Evolutionary conservation across 129 eudicot genomes (phyloP), one percentile per base, ranked within the genome.

Genomic region (Mikania micrantha): DNA sequence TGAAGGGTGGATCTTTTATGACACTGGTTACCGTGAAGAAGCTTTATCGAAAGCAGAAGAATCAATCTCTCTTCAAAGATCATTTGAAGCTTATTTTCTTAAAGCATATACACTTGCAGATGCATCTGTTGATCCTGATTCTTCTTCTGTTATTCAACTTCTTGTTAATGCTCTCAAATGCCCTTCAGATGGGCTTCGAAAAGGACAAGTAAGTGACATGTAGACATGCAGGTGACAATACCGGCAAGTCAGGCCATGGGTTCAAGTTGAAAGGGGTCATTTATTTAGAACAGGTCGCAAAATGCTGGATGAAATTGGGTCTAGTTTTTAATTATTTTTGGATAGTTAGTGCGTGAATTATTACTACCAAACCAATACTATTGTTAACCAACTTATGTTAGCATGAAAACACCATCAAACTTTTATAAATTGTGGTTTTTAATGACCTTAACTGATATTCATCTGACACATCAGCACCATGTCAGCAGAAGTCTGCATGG

Each of bases 131-230:
- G 86, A 83, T 78, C 69, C 81, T 42, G 89, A 82, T 50, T 75
- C 94, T 36, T 78, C 87, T 64, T 69, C 83, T 71, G 94, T 87
- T 34, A 81, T 87, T 65, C 81, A 87, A 74, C 94, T 87, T 44
- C 70, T 87, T 54, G 83, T 78, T 52, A 87, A 87, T 35, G 94
- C 94, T 45, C 83, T 87, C 13, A 71, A 67, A 73, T 87, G 94
- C 66, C 94, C 94, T 48, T 87, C 94, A 48, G 94, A 87, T 31
- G 89, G 94, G 50, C 94, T 87, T 40, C 94, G 94, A 7, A 87
- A 87, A 73, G 94, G 94, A 68, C 94, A 87, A 78, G 94, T 83
- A 76, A 58, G 82, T 69, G 9, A 70, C n/a, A 21, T 6, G 16
- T 38, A 17, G 48, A 47, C 28, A 10, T 42, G 7, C 54, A 41